Percentiles rank a stretch among this genome's conserved stretches.
These are phyloP conservation scores for Saturnispora dispora DNA, from an alignment of 805 yeast species.

Conservation along the genomic window DNA sequence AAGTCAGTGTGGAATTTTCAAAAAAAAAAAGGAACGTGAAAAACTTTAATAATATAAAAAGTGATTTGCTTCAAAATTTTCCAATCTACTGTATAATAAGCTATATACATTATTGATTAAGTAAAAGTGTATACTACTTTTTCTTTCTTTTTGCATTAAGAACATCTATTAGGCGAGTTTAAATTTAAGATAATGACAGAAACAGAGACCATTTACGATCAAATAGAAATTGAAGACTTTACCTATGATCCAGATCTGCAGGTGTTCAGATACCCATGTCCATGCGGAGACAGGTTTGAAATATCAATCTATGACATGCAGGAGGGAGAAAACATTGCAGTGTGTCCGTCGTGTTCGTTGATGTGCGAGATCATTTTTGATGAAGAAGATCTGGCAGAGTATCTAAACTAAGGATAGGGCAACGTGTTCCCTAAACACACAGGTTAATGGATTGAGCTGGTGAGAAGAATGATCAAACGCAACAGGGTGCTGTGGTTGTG, in stretches of 20 bases:
- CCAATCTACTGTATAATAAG: too few relatives aligned
- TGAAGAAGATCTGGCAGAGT: conserved; percentile 43
- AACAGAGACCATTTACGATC: conserved; percentile 73
- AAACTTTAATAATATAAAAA: too few relatives aligned
- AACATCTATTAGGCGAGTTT: too few relatives aligned
- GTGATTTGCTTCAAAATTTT: too few relatives aligned
- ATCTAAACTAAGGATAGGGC: conserved; percentile 21
- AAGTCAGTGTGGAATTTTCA: too few relatives aligned
- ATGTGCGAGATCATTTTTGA: conserved; percentile 92
- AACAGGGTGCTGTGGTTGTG: too few relatives aligned
- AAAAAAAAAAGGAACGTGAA: too few relatives aligned
- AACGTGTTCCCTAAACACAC: background rate
- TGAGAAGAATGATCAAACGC: too few relatives aligned
- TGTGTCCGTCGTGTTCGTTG: conserved; percentile 91
- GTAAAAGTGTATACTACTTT: too few relatives aligned
- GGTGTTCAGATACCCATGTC: conserved; percentile 90
- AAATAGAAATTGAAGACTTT: conserved; percentile 95
- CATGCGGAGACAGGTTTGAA: conserved; percentile 94
- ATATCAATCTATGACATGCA: conserved; percentile 73
- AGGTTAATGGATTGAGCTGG: too few relatives aligned
- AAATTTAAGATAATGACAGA: conserved; percentile 7
- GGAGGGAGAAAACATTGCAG: conserved; percentile 91
- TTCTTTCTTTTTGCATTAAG: too few relatives aligned
- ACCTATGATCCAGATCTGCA: conserved; percentile 77
- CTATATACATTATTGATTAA: too few relatives aligned